A percentile compares a stretch with the other conserved stretches of the same genome.
phyloP scores from a whole-genome alignment of 768 basidiomycete genomes.

The Tulasnella calospora region DNA sequence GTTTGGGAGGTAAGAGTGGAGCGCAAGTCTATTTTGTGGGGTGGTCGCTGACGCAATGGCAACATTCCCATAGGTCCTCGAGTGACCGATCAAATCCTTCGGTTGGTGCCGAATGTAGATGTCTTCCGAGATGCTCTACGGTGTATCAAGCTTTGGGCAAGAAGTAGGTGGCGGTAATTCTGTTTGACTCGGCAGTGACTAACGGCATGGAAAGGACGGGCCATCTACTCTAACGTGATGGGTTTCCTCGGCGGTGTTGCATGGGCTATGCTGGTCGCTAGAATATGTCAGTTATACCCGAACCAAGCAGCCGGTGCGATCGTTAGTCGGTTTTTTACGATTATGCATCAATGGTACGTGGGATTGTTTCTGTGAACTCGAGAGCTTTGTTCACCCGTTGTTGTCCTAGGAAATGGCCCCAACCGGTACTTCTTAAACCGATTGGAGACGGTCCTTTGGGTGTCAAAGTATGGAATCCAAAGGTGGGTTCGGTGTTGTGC shows the following conservation, averaged over 20 bases:
- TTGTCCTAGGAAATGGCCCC: constrained; percentile 85
- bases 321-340: constrained; percentile 96
- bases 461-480: constrained; percentile 97
- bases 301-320: constrained; percentile 91
- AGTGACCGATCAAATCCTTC: constrained; percentile 91
- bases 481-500: constrained; percentile 44
- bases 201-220: constrained; percentile 57
- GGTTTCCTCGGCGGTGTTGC: constrained; percentile 98
- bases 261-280: constrained; percentile 98
- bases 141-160: constrained; percentile 97
- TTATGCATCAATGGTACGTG: constrained; percentile 91
- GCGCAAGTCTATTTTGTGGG: not conserved
- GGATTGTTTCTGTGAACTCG: not conserved
- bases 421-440: constrained; percentile 93
- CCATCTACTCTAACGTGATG: constrained; percentile 96
- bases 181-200: not conserved
- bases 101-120: constrained; percentile 87
- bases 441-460: constrained; percentile 93
- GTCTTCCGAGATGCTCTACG: constrained; percentile 93
- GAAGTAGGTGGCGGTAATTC: constrained; percentile 50
- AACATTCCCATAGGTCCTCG: constrained; percentile 62
- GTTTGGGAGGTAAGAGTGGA: constrained; percentile 65
- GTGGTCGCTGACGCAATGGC: constrained; percentile 11
- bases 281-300: constrained; percentile 98
- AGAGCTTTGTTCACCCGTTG: not conserved